Evolutionary conservation across 306 rosid species (phyloP).

Genomic region (Chamaecrista fasciculata): DNA sequence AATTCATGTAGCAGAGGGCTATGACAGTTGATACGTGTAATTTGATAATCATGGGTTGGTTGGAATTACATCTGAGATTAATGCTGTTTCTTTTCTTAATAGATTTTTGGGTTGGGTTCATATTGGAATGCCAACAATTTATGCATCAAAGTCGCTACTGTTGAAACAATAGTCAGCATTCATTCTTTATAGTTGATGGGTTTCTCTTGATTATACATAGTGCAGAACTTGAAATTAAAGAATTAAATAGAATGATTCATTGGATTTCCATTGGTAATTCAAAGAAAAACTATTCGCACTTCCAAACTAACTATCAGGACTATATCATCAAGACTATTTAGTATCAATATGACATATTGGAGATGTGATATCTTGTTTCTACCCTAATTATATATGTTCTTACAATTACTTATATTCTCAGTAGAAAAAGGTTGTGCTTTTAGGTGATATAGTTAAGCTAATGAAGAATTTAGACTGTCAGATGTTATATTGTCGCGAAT

Average conservation of each 20-base stretch:
- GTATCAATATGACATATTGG: neutral
- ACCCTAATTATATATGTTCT: neutral
- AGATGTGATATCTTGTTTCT: neutral
- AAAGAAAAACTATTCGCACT: neutral
- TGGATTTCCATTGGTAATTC: conserved; percentile 4
- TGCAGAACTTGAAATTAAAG: neutral
- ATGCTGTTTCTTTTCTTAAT: too few species aligned
- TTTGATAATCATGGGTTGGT: too few species aligned
- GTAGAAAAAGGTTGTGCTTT: neutral
- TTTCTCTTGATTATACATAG: neutral
- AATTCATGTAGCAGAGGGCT: too few species aligned
- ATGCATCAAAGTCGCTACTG: neutral
- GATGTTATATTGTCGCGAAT: neutral
- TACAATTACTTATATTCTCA: neutral
- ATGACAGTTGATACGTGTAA: too few species aligned
- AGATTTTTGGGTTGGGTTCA: neutral
- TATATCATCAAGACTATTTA: neutral
- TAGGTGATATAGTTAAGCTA: neutral
- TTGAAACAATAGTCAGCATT: neutral
- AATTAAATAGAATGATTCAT: neutral
- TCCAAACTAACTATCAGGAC: neutral
- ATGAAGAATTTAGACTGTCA: neutral
- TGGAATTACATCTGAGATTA: too few species aligned
- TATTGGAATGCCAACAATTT: neutral
- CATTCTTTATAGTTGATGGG: neutral